A percentile compares a stretch with the other conserved stretches of the same genome.
These are phyloP conservation scores for Hyaloperonospora brassicae DNA, from an alignment of 352 stramenopile genomes.

Conservation along the genomic window DNA sequence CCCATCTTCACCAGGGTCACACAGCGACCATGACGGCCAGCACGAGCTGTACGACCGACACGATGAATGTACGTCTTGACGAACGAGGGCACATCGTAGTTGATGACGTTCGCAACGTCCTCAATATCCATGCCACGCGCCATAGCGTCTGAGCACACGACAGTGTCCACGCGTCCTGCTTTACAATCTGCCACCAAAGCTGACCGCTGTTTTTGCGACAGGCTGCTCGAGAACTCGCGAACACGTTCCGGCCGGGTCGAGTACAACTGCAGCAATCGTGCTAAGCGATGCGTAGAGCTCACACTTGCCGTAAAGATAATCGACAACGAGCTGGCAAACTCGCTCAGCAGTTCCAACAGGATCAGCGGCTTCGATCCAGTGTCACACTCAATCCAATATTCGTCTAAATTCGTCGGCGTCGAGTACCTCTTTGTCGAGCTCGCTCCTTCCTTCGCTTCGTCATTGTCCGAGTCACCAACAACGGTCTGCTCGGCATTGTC, in stretches of 20 bases:
- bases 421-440: constrained; percentile 54
- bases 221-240: constrained; percentile 72
- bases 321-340: constrained; percentile 63
- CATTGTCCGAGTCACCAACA: constrained; percentile 25
- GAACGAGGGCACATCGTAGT: constrained; percentile 90
- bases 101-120: constrained; percentile 88
- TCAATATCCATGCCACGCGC: constrained; percentile 91
- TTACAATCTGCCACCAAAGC: constrained; percentile 74
- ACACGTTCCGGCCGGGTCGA: constrained; percentile 44
- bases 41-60: constrained; percentile 74
- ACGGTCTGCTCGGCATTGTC: constrained; percentile 58
- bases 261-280: constrained; percentile 89
- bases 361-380: constrained; percentile 92
- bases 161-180: constrained; percentile 45
- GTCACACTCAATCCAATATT: constrained; percentile 90
- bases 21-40: constrained; percentile 58
- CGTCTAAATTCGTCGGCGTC: constrained; percentile 68
- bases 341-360: constrained; percentile 88
- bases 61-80: constrained; percentile 90
- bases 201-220: constrained; percentile 77
- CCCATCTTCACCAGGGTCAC: constrained; percentile 81
- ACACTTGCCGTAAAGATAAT: constrained; percentile 96
- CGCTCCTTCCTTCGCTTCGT: constrained; percentile 21
- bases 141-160: constrained; percentile 91
- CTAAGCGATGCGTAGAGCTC: constrained; percentile 94